Evolutionary conservation across 2,329 filamentous ascomycete species (phyloP).

Genomic region (Cladosporium phlei): DNA sequence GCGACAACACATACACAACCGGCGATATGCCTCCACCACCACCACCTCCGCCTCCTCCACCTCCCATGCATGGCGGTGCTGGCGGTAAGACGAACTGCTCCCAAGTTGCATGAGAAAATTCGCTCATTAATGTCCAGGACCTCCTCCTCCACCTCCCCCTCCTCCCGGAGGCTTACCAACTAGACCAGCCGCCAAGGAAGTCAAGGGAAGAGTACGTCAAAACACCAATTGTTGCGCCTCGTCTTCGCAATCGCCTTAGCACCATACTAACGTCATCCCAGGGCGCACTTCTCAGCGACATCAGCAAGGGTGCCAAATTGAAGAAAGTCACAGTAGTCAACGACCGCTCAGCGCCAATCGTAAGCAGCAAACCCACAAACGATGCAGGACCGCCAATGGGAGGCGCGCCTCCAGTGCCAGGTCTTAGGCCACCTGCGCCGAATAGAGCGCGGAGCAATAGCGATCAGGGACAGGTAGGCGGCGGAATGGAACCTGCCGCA

Average conservation of each 20-base stretch:
- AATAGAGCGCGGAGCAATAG: slow-evolving; percentile 76
- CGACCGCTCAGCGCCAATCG: slow-evolving; percentile 77
- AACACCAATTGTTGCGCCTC: neutral
- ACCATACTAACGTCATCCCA: slow-evolving; percentile 36
- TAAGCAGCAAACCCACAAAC: slow-evolving; percentile 56
- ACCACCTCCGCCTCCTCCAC: slow-evolving; percentile 64
- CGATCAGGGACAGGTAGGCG: slow-evolving; percentile 53
- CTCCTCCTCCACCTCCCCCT: slow-evolving; percentile 63
- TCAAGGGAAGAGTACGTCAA: slow-evolving; percentile 58
- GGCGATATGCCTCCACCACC: slow-evolving; percentile 35
- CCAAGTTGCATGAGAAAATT: neutral
- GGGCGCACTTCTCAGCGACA: slow-evolving; percentile 84
- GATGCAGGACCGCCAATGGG: slow-evolving; percentile 55
- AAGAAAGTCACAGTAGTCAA: slow-evolving; percentile 82
- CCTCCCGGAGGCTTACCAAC: slow-evolving; percentile 51
- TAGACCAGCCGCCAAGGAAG: slow-evolving; percentile 52
- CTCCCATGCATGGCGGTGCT: slow-evolving; percentile 52
- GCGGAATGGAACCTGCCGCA: slow-evolving; percentile 51
- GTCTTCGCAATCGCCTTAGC: neutral
- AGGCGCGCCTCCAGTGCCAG: slow-evolving; percentile 77
- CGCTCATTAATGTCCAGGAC: slow-evolving; percentile 34
- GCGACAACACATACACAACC: neutral
- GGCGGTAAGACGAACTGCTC: slow-evolving; percentile 39
- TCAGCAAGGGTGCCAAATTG: slow-evolving; percentile 70
- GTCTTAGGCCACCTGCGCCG: slow-evolving; percentile 67